Conservation (phyloP, 768 basidiomycete genomes). For the Leccinum olivaceopallidum region DNA sequence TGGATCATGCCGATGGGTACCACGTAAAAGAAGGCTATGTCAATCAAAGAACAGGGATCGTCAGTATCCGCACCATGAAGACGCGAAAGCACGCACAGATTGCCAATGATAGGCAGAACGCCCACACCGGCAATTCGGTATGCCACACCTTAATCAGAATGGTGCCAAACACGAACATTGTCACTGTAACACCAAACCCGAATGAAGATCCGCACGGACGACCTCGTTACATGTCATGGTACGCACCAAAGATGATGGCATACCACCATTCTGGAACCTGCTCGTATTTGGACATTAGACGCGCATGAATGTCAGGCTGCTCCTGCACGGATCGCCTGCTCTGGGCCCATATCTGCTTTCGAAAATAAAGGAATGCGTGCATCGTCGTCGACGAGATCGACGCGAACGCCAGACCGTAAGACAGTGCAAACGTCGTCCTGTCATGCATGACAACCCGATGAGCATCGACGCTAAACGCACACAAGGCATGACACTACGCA, state of each 20-base stretch:
- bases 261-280: conserved; percentile 70
- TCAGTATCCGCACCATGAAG: background rate
- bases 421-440: conserved; percentile 66
- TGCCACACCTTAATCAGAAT: conserved; percentile 63
- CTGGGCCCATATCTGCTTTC: conserved; percentile 77
- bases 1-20: conserved; percentile 78
- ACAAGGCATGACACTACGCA: conserved; percentile 7
- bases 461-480: background rate
- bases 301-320: conserved; percentile 73
- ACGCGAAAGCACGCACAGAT: conserved; percentile 25
- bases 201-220: background rate
- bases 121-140: conserved; percentile 47
- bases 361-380: conserved; percentile 74
- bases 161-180: conserved; percentile 59
- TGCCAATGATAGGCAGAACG: conserved; percentile 36
- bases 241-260: conserved; percentile 28
- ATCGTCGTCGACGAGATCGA: conserved; percentile 73
- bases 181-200: conserved; percentile 23
- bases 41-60: background rate
- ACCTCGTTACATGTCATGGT: background rate
- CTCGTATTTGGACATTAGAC: conserved; percentile 55
- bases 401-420: conserved; percentile 84
- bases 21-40: conserved; percentile 54
- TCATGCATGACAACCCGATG: background rate
- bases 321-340: conserved; percentile 69